Evolutionary conservation across 306 rosid genomes (phyloP).

Genomic region (Malus asiatica): DNA sequence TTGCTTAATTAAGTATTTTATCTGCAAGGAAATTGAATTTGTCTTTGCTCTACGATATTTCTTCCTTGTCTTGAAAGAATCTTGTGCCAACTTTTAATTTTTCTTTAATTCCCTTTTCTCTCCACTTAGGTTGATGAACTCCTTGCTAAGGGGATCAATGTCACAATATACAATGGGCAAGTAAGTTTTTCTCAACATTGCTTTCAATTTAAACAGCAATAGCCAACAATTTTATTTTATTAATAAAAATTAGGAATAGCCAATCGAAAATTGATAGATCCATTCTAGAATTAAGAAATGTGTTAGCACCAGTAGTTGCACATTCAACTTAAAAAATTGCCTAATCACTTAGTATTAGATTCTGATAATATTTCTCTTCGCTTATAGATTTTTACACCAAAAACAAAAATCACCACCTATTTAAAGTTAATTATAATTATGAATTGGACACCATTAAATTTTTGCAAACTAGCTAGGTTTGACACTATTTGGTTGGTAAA

Average conservation of each 20-base stretch:
- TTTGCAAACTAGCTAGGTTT: neutral
- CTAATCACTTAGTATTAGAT: too few species aligned
- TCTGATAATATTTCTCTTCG: too few species aligned
- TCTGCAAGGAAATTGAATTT: neutral
- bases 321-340: neutral
- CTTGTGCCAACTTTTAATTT: neutral
- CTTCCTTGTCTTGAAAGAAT: neutral
- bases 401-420: neutral
- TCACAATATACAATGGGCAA: constrained; percentile 84
- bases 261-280: neutral
- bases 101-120: neutral
- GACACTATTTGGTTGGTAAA: constrained; percentile 3
- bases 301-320: neutral
- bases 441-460: neutral
- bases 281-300: neutral
- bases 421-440: neutral
- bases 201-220: neutral
- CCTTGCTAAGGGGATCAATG: constrained; percentile 71
- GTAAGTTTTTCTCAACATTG: constrained; percentile 26
- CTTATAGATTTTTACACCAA: too few species aligned
- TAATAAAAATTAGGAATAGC: neutral
- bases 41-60: neutral
- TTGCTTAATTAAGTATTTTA: neutral
- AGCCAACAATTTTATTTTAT: neutral
- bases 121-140: constrained; percentile 67